These are phyloP conservation scores for Yamadazyma buinensis DNA, from an alignment of 1,139 yeast species.

Conservation along the genomic window DNA sequence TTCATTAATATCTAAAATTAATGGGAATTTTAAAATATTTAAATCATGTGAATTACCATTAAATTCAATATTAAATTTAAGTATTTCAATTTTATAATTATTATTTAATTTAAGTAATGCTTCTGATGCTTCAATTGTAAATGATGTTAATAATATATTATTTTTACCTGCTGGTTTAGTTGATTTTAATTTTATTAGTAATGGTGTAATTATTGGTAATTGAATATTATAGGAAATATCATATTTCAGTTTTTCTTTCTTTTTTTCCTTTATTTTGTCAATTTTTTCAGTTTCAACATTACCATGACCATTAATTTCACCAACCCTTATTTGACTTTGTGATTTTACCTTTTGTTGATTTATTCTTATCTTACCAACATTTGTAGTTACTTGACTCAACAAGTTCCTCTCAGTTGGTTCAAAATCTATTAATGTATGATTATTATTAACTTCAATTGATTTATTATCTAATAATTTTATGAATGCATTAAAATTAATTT, in stretches of 20 bases:
- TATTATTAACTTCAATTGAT: not conserved
- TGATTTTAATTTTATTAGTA: constrained; percentile 53
- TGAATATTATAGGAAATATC: constrained; percentile 2
- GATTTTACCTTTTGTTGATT: too few relatives aligned
- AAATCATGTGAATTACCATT: constrained; percentile 29
- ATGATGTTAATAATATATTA: constrained; percentile 47
- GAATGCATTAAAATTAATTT: constrained; percentile 22
- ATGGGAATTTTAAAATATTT: constrained; percentile 27
- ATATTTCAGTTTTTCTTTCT: too few relatives aligned
- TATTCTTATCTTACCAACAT: too few relatives aligned
- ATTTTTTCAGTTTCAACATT: too few relatives aligned
- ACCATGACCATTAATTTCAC: too few relatives aligned
- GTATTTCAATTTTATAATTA: constrained; percentile 6
- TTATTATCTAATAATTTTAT: not conserved
- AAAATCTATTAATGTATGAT: constrained; percentile 15
- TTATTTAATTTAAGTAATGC: constrained; percentile 21
- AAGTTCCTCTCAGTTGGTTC: constrained; percentile 1
- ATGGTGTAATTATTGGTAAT: constrained; percentile 23
- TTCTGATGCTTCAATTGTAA: constrained; percentile 55
- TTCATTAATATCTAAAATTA: constrained; percentile 26
- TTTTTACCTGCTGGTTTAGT: constrained; percentile 56
- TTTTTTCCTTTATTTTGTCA: too few relatives aligned
- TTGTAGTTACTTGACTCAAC: too few relatives aligned
- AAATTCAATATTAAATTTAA: constrained; percentile 28
- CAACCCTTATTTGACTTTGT: too few relatives aligned